Conservation (phyloP, 2,329 filamentous ascomycete genomes). For the Ophiostoma tasmaniense region DNA sequence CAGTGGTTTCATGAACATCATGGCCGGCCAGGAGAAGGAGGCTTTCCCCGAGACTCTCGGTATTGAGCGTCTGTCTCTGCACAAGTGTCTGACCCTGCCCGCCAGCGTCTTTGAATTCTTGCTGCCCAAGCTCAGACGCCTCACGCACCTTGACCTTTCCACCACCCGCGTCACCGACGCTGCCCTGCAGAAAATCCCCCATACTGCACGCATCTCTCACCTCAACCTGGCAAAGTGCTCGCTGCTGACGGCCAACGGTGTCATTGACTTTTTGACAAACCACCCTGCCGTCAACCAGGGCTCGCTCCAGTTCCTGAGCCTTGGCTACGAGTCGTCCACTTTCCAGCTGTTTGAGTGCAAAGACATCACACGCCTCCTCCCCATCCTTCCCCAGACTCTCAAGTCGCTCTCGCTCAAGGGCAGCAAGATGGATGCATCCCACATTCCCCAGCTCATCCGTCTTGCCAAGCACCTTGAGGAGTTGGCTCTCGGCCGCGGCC, state of each 20-base stretch:
- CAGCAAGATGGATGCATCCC: constrained; percentile 56
- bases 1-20: constrained; percentile 49
- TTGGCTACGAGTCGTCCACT: constrained; percentile 62
- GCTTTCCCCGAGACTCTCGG: constrained; percentile 42
- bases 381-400: constrained; percentile 56
- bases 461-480: constrained; percentile 68
- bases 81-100: constrained; percentile 67
- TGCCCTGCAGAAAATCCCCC: constrained; percentile 61
- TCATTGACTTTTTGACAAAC: constrained; percentile 61
- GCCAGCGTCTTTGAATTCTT: constrained; percentile 58
- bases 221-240: constrained; percentile 71
- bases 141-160: constrained; percentile 73
- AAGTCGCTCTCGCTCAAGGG: constrained; percentile 70
- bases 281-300: constrained; percentile 57
- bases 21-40: constrained; percentile 26
- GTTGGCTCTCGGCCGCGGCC: constrained; percentile 60
- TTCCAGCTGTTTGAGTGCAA: constrained; percentile 61
- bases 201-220: constrained; percentile 65
- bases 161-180: constrained; percentile 67
- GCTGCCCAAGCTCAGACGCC: constrained; percentile 57
- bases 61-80: constrained; percentile 62
- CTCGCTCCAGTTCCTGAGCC: constrained; percentile 60
- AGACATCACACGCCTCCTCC: constrained; percentile 57
- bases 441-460: constrained; percentile 55
- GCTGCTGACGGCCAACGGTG: constrained; percentile 53